Conservation (phyloP, 306 rosid genomes). For the Vachellia pachyceras region DNA sequence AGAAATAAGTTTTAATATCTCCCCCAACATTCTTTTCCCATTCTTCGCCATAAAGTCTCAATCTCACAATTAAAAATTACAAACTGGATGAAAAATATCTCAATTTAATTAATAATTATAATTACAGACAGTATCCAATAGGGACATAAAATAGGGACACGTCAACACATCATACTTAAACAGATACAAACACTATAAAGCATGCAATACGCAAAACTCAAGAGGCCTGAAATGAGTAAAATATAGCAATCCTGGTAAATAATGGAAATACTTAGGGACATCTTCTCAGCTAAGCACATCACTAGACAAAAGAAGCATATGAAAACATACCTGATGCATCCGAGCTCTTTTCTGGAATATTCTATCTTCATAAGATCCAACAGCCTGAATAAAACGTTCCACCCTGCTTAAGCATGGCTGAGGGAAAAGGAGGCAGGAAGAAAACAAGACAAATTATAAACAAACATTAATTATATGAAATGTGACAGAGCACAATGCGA, state of each 20-base stretch:
- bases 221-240: slow-evolving; percentile 7
- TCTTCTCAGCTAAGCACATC: slow-evolving; percentile 1
- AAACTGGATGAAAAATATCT: slow-evolving; percentile 29
- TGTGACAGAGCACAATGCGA: slow-evolving; percentile 6
- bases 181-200: neutral
- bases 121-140: slow-evolving; percentile 4
- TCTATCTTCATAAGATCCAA: slow-evolving; percentile 86
- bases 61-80: slow-evolving; percentile 11
- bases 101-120: neutral
- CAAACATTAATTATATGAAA: slow-evolving; percentile 11
- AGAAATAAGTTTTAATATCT: neutral
- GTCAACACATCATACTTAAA: neutral
- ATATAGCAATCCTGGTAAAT: slow-evolving; percentile 3
- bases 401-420: slow-evolving; percentile 85
- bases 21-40: neutral
- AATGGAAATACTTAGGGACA: neutral
- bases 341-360: slow-evolving; percentile 93
- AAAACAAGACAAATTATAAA: slow-evolving; percentile 12
- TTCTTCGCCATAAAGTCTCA: neutral
- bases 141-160: neutral
- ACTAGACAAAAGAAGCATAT: neutral
- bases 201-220: neutral
- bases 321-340: slow-evolving; percentile 72
- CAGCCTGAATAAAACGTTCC: slow-evolving; percentile 92
- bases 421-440: slow-evolving; percentile 29